These are phyloP conservation scores for Arctium minus DNA, from an alignment of 129 eudicot species.

Conservation along the genomic window DNA sequence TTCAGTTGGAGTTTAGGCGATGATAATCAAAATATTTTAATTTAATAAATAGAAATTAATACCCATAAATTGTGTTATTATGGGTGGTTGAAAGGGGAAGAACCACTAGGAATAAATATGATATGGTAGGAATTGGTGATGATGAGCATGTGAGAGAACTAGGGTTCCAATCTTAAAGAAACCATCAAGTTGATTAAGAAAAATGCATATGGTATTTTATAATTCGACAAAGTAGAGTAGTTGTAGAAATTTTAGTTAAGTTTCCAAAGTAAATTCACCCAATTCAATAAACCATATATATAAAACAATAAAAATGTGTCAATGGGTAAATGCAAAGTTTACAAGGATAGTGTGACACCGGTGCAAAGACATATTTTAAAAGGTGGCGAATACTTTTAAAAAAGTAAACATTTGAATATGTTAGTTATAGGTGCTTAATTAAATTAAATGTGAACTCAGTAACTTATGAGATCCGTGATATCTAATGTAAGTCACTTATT, in stretches of 20 bases:
- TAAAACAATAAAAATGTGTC: neutral
- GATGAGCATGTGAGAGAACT: conserved; percentile 24
- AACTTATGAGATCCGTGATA: too few species aligned
- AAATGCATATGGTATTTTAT: neutral
- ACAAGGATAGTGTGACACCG: too few species aligned
- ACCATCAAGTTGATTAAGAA: conserved; percentile 17
- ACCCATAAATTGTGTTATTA: neutral
- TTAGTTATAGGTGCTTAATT: too few species aligned
- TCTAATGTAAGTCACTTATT: too few species aligned
- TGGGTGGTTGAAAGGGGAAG: neutral
- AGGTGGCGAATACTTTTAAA: too few species aligned
- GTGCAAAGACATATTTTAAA: too few species aligned
- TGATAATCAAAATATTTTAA: neutral
- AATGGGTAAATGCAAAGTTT: too few species aligned
- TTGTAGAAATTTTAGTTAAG: neutral
- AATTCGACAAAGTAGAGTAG: neutral
- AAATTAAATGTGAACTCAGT: too few species aligned
- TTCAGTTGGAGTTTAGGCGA: neutral
- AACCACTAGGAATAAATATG: neutral
- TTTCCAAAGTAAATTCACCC: neutral
- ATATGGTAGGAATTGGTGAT: neutral
- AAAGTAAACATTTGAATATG: too few species aligned
- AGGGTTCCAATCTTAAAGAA: conserved; percentile 5
- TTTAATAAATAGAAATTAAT: neutral
- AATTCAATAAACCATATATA: neutral